These are phyloP conservation scores for Amaranthus hypochondriacus DNA, from an alignment of 148 eudicot genomes.

Conservation along the genomic window DNA sequence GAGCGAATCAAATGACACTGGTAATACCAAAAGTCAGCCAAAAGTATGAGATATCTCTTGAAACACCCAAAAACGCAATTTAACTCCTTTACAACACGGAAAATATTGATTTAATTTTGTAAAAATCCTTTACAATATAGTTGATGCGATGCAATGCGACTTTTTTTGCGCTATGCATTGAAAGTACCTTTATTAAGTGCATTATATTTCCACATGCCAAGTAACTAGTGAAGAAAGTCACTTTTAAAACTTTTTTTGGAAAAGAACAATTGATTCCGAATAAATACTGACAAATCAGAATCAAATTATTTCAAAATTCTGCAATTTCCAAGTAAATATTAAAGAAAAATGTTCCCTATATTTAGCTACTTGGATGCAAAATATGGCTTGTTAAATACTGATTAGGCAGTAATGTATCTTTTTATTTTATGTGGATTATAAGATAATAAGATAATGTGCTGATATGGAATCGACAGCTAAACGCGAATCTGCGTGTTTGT, in stretches of 20 bases:
- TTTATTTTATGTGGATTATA: conserved; percentile 11
- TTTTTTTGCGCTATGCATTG: background rate
- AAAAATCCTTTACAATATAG: too few species aligned
- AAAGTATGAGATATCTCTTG: background rate
- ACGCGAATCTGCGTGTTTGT: conserved; percentile 10
- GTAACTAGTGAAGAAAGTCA: conserved; percentile 42
- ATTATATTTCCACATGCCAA: conserved; percentile 63
- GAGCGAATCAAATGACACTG: too few species aligned
- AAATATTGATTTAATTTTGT: too few species aligned
- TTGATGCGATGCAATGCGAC: too few species aligned
- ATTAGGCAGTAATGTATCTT: background rate
- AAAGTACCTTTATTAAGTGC: conserved; percentile 29
- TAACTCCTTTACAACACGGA: background rate
- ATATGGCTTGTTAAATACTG: background rate
- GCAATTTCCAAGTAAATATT: conserved; percentile 1
- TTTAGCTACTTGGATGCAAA: background rate
- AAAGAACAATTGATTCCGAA: conserved; percentile 53
- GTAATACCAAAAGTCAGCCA: background rate
- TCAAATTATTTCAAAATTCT: conserved; percentile 28
- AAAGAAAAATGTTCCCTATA: background rate
- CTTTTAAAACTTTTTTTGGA: conserved; percentile 28
- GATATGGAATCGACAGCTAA: conserved; percentile 17
- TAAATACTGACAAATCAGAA: conserved; percentile 55
- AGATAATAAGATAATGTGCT: conserved; percentile 21
- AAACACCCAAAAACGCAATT: background rate